Base-by-base conservation (phyloP, 23 red algal genomes). In the Pyropia haitanensis region DNA sequence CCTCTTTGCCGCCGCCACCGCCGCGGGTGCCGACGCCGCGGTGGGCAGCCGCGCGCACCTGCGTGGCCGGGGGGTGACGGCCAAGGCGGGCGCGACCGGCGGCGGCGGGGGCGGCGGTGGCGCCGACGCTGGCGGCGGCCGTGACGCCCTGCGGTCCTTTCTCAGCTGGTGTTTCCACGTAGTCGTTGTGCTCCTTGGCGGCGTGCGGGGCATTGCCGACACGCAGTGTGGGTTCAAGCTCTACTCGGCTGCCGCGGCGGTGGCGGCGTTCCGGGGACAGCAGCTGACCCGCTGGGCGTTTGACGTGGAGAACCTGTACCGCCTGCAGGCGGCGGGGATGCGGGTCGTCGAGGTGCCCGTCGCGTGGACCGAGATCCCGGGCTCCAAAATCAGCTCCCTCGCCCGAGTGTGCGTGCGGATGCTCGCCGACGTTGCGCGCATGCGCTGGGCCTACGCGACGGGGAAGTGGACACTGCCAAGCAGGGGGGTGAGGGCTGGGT, bases 221-320 rank as follows among this genome's bases (percentile, higher is more conserved):
- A 96, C 92, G n/a, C 92, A 96, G 60, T 96, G 92, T 46, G 92
- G 92, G 13, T 96, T 96, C 56, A 96, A 96, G 75, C 48, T 96
- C 66, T 96, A 84, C 71, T 65, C 84, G n/a, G 24, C 85, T 14
- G 25, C 57, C 18, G 78, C 77, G 5, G 92, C 83, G 17, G 68
- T 69, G 0, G 52, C 72, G 1, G 77, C 80, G 18, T 96, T 96
- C 60, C 57, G 51, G 23, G 77, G 70, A 18, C 80, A 88, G 68
- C 67, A 73, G 34, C 61, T 96, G 29, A 51, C 24, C 14, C 84
- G 92, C 18, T 96, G 92, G 92, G 92, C 92, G 63, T 96, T 96
- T 72, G 92, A 96, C 64, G 92, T 96, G 51, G 92, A 96, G 76
- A 65, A 80, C 44, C 65, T 96, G 58, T 96, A 89, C 60, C 48